Evolutionary conservation across 148 eudicot genomes (phyloP).

Genomic region (Amaranthus cruentus): DNA sequence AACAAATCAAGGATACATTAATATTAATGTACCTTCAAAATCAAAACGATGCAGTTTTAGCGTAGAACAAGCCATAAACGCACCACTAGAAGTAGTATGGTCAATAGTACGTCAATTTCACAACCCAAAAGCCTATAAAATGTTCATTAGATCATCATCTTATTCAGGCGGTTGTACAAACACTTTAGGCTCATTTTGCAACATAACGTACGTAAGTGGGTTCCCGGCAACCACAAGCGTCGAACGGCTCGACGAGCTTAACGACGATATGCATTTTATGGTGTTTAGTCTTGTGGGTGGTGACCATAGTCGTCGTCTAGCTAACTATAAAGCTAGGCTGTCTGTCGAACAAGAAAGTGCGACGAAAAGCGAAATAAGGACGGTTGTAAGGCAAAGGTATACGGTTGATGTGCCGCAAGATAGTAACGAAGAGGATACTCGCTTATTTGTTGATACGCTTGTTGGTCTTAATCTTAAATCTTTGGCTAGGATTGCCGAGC

Average conservation of each 20-base stretch:
- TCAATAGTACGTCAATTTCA: conserved; percentile 45
- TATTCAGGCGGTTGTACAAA: background rate
- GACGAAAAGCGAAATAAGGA: background rate
- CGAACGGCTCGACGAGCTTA: conserved; percentile 42
- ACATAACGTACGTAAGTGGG: conserved; percentile 22
- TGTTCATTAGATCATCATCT: conserved; percentile 29
- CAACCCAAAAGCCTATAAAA: conserved; percentile 47
- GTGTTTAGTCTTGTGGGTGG: conserved; percentile 21
- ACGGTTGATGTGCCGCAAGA: conserved; percentile 18
- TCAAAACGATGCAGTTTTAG: conserved; percentile 37
- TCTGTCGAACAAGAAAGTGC: background rate
- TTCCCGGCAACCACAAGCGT: conserved; percentile 36
- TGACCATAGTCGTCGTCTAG: conserved; percentile 5
- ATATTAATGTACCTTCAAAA: background rate
- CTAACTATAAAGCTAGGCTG: conserved; percentile 13
- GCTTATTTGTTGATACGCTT: conserved; percentile 17
- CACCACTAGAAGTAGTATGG: conserved; percentile 52
- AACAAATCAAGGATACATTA: background rate
- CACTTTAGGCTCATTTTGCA: background rate
- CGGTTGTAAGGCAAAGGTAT: conserved; percentile 18
- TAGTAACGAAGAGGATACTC: conserved; percentile 18
- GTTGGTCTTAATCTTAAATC: conserved; percentile 21
- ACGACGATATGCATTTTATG: conserved; percentile 25
- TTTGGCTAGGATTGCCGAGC: conserved; percentile 20
- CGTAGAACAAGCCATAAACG: conserved; percentile 38